Conservation (phyloP, 257 asterid genomes). For the Handroanthus guayacan region DNA sequence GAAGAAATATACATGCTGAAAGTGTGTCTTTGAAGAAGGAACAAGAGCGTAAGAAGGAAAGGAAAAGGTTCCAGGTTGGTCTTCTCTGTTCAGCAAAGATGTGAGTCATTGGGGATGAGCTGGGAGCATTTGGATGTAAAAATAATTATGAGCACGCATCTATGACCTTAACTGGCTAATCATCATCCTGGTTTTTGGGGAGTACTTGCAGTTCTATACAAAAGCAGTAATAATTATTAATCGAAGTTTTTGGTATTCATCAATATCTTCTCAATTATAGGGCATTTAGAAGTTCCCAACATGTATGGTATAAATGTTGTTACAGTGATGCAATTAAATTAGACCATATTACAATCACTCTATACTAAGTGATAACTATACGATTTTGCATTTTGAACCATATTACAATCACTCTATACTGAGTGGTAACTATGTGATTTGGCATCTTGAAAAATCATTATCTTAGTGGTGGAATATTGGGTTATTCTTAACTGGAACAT, state of each 20-base stretch:
- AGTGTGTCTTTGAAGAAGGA: slow-evolving; percentile 66
- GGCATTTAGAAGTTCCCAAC: slow-evolving; percentile 21
- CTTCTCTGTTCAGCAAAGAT: slow-evolving; percentile 28
- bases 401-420: slow-evolving; percentile 1
- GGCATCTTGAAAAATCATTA: background rate
- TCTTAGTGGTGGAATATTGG: slow-evolving; percentile 24
- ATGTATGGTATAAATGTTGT: slow-evolving; percentile 8
- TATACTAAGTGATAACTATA: slow-evolving; percentile 2
- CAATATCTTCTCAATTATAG: background rate
- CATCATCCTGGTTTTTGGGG: slow-evolving; percentile 9
- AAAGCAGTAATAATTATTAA: slow-evolving; percentile 22
- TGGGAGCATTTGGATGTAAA: slow-evolving; percentile 21
- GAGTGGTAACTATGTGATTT: background rate
- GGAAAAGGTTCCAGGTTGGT: slow-evolving; percentile 77
- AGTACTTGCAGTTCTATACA: slow-evolving; percentile 24
- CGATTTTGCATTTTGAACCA: background rate
- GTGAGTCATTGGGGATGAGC: slow-evolving; percentile 24
- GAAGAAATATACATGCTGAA: slow-evolving; percentile 56
- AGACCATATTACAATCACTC: background rate
- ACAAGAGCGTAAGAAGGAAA: slow-evolving; percentile 67
- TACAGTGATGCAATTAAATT: background rate
- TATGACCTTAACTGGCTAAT: slow-evolving; percentile 12
- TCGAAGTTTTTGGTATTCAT: slow-evolving; percentile 11
- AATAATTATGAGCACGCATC: slow-evolving; percentile 17
- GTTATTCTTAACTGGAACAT: slow-evolving; percentile 18